phyloP scores from a whole-genome alignment of 371 early-diverging fungal species.

The Mortierella sp. region DNA sequence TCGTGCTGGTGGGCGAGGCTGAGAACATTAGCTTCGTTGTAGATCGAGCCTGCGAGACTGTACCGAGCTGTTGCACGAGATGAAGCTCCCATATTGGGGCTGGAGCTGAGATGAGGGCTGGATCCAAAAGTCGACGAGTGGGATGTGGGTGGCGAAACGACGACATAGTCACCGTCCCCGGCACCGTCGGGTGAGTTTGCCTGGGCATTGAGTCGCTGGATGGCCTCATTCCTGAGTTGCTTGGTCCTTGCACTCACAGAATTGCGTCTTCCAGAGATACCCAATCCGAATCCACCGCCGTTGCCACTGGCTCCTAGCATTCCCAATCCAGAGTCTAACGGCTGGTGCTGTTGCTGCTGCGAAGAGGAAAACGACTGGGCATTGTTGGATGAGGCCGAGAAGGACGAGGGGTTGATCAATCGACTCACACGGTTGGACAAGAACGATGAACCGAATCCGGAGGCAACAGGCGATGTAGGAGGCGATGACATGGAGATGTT shows the following conservation, averaged over 20 bases:
- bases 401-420: constrained; percentile 27
- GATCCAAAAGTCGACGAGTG: background rate
- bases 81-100: constrained; percentile 9
- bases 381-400: constrained; percentile 14
- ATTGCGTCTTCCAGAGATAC: constrained; percentile 33
- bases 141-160: background rate
- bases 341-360: constrained; percentile 11
- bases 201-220: constrained; percentile 44
- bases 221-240: constrained; percentile 49
- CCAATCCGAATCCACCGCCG: constrained; percentile 29
- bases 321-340: background rate
- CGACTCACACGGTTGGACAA: constrained; percentile 49
- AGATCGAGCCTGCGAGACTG: constrained; percentile 28
- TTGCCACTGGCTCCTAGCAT: constrained; percentile 9
- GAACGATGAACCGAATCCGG: constrained; percentile 43
- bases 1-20: background rate
- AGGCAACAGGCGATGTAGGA: constrained; percentile 26
- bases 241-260: constrained; percentile 32
- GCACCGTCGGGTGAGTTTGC: constrained; percentile 22
- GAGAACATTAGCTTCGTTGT: constrained; percentile 15
- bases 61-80: constrained; percentile 19
- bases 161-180: background rate
- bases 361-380: constrained; percentile 1
- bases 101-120: background rate
- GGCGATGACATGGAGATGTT: constrained; percentile 22